A percentile compares a stretch with the other conserved stretches of the same genome.
phyloP scores from a whole-genome alignment of 345 rosid species.

The Combretum micranthum region DNA sequence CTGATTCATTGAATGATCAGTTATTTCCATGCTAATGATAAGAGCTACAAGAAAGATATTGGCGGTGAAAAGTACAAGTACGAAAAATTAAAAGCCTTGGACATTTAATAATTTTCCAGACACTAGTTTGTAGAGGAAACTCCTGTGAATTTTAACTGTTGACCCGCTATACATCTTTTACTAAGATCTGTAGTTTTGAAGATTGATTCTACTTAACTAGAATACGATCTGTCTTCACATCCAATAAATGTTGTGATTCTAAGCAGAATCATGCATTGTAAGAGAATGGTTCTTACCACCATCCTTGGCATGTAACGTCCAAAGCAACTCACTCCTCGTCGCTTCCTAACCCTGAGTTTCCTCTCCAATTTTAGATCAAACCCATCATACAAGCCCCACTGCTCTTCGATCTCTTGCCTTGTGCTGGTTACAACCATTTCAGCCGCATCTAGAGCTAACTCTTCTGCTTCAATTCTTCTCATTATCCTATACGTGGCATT shows the following conservation, averaged over 20 bases:
- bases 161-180: too few species aligned
- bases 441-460: conserved; percentile 50
- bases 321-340: conserved; percentile 61
- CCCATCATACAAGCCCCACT: conserved; percentile 74
- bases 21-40: background rate
- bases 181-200: too few species aligned
- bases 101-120: too few species aligned
- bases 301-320: conserved; percentile 66
- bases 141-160: too few species aligned
- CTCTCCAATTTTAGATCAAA: conserved; percentile 61
- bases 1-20: conserved; percentile 19
- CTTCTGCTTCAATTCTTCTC: conserved; percentile 59
- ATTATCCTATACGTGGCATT: conserved; percentile 53
- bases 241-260: too few species aligned
- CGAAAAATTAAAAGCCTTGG: too few species aligned
- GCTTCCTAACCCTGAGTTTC: conserved; percentile 52
- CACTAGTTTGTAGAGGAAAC: too few species aligned
- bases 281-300: conserved; percentile 33
- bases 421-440: conserved; percentile 71
- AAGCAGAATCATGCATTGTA: too few species aligned
- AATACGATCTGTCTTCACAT: too few species aligned
- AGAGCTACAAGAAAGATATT: background rate
- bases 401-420: conserved; percentile 67
- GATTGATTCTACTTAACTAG: too few species aligned
- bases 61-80: background rate